These are phyloP conservation scores for Saccharum officinarum DNA, from an alignment of 176 grass and related monocot species.

Conservation along the genomic window DNA sequence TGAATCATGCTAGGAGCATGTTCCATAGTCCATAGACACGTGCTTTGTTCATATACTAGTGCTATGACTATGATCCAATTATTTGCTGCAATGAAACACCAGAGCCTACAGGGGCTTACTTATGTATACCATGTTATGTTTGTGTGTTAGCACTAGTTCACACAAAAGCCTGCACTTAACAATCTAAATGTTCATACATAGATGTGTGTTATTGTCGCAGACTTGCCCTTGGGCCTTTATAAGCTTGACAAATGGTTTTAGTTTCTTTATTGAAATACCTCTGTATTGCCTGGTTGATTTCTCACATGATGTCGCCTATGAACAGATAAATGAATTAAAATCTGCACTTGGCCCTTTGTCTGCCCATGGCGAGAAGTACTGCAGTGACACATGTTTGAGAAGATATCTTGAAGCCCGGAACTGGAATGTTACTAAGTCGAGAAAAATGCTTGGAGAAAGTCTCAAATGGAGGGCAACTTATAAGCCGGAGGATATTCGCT, in stretches of 20 bases:
- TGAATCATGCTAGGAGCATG: neutral
- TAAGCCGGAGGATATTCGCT: slow-evolving; percentile 73
- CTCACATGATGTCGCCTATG: slow-evolving; percentile 2
- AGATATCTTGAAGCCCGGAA: slow-evolving; percentile 81
- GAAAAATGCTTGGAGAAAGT: slow-evolving; percentile 86
- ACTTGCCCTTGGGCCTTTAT: neutral
- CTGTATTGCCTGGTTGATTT: neutral
- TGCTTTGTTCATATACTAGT: neutral
- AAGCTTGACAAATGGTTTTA: neutral
- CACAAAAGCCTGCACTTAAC: neutral
- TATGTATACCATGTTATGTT: neutral
- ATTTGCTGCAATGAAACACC: neutral
- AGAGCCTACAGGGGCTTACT: neutral
- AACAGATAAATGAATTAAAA: slow-evolving; percentile 73
- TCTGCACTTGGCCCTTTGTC: slow-evolving; percentile 61
- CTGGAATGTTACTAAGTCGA: slow-evolving; percentile 73
- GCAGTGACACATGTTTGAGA: slow-evolving; percentile 58
- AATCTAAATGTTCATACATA: neutral
- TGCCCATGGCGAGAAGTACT: slow-evolving; percentile 42
- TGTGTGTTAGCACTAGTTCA: neutral
- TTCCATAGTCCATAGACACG: neutral
- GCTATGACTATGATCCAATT: slow-evolving; percentile 4
- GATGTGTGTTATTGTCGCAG: neutral
- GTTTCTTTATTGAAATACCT: neutral
- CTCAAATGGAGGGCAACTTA: slow-evolving; percentile 77